Evolutionary conservation across 305 asterid genomes (phyloP), one percentile per base, ranked within the genome.

Genomic region (Fraxinus baroniana): DNA sequence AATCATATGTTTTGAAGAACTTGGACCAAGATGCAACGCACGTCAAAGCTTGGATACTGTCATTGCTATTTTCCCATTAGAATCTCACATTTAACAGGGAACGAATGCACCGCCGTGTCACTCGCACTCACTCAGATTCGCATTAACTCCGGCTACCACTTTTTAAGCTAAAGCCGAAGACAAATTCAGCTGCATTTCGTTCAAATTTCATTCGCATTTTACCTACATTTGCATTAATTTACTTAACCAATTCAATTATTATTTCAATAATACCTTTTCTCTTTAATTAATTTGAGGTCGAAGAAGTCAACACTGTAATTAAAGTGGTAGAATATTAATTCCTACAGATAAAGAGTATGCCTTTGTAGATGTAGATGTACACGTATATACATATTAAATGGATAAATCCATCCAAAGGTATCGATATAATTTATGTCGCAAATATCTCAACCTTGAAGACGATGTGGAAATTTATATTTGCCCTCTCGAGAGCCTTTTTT

Each of bases 121-220:
- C 22, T 17, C 22, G 32, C 88, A 85, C 30, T 26, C 30, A 26
- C 30, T 26, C 30, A 26, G 30, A 26, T 26, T 26, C 1, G 30
- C 30, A 26, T 80, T 73, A 73, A 84, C 75, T 82, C 81, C 81
- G 79, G 80, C 79, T n/a, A 3, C 88, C 83, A 78, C 60, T 18
- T 80, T 86, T 86, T 32, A 62, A 55, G 86, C 84, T 66, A 12
- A 2, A 15, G 3, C 17, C 35, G 78, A 75, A 41, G 76, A 80
- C 84, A 79, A 87, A 55, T 78, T 78, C 84, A 32, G 7, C 78
- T 35, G 76, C 82, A 24, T 26, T 26, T 26, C 30, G 30, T 26
- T 26, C 30, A 26, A 78, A 86, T 90, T 84, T 88, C 89, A 82
- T 74, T 62, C 44, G 70, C 80, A 87, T 85, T 84, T 85, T 87